Percentiles rank a stretch among this genome's conserved stretches.
Conservation (phyloP, 116 monocot genomes). For the Phalaenopsis hybrid region DNA sequence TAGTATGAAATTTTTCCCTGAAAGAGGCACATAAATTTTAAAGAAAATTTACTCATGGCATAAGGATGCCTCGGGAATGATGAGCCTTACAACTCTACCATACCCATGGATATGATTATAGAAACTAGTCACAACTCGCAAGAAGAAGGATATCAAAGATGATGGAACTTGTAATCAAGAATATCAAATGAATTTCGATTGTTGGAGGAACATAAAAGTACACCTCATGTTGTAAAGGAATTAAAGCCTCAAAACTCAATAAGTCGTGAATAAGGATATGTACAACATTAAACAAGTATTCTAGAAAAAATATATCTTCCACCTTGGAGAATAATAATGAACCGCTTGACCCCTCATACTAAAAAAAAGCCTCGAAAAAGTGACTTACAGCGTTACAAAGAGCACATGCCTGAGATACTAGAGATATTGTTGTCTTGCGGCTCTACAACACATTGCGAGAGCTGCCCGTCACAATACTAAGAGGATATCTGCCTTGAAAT, state of each 20-base stretch:
- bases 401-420: not conserved
- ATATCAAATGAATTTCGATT: not conserved
- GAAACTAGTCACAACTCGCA: not conserved
- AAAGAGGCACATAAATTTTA: not conserved
- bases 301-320: not conserved
- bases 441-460: not conserved
- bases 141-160: not conserved
- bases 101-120: not conserved
- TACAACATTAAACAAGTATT: not conserved
- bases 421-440: not conserved
- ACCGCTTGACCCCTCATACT: not conserved
- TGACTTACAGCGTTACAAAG: not conserved
- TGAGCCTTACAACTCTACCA: not conserved
- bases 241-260: too few relatives aligned
- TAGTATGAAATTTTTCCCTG: not conserved
- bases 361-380: not conserved
- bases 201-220: not conserved
- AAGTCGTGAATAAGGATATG: not conserved
- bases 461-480: not conserved
- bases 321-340: not conserved
- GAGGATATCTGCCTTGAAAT: not conserved
- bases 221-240: not conserved
- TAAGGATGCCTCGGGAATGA: not conserved
- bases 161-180: not conserved
- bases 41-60: not conserved